Percentiles rank a stretch among this genome's conserved stretches.
Evolutionary conservation across 83 land plant genomes (phyloP).

Genomic region (Diphasiastrum complanatum): DNA sequence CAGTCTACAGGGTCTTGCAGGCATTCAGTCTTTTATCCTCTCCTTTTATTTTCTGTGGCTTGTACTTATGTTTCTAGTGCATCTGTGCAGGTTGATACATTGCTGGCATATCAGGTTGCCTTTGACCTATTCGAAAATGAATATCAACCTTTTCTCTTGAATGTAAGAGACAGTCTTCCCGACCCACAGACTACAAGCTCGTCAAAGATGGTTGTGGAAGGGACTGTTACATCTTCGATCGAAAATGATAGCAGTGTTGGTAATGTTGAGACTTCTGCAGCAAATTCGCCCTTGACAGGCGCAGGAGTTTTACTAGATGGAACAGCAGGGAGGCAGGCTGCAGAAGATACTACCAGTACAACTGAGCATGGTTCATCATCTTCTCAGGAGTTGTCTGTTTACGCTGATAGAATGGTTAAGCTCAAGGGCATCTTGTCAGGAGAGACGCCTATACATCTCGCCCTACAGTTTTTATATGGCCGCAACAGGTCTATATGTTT

Average conservation of each 20-base stretch:
- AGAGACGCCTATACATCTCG: constrained; percentile 81
- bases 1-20: background rate
- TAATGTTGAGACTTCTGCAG: constrained; percentile 4
- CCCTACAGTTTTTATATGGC: constrained; percentile 81
- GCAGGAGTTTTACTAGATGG: constrained; percentile 45
- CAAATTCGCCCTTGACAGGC: too few relatives aligned
- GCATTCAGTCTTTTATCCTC: background rate
- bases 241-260: constrained; percentile 27
- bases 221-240: constrained; percentile 10
- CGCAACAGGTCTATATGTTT: constrained; percentile 64
- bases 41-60: background rate
- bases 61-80: background rate
- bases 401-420: constrained; percentile 64
- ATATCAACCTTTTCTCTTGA: constrained; percentile 64
- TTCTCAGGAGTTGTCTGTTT: constrained; percentile 11
- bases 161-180: constrained; percentile 60
- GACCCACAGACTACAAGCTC: constrained; percentile 34
- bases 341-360: constrained; percentile 6
- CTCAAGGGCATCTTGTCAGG: constrained; percentile 77
- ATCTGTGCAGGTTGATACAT: constrained; percentile 50
- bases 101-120: constrained; percentile 84
- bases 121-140: constrained; percentile 94
- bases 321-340: background rate
- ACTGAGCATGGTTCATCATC: background rate
- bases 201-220: constrained; percentile 16